Evolutionary conservation across 345 rosid genomes (phyloP).

Genomic region (rapeseed (Brassica napus)): Da-Ae NC_063436.1:2174001-2174500

Average conservation of each 20-base stretch:
- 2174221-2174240: too few species aligned
- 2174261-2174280: not conserved
- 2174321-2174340: not conserved
- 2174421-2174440: not conserved
- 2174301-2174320: not conserved
- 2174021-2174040: too few species aligned
- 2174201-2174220: too few species aligned
- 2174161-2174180: too few species aligned
- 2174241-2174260: too few species aligned
- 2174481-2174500: slow-evolving; percentile 5
- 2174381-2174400: slow-evolving; percentile 20
- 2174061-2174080: too few species aligned
- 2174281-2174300: not conserved
- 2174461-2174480: not conserved
- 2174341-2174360: not conserved
- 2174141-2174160: not conserved
- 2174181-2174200: too few species aligned
- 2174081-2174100: not conserved
- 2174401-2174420: not conserved
- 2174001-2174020: too few species aligned
- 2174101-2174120: not conserved
- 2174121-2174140: not conserved
- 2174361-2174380: not conserved
- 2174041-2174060: too few species aligned
- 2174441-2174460: not conserved